These are phyloP conservation scores for Colletotrichum sidae DNA, from an alignment of 2,329 filamentous ascomycete species.

Conservation along the genomic window DNA sequence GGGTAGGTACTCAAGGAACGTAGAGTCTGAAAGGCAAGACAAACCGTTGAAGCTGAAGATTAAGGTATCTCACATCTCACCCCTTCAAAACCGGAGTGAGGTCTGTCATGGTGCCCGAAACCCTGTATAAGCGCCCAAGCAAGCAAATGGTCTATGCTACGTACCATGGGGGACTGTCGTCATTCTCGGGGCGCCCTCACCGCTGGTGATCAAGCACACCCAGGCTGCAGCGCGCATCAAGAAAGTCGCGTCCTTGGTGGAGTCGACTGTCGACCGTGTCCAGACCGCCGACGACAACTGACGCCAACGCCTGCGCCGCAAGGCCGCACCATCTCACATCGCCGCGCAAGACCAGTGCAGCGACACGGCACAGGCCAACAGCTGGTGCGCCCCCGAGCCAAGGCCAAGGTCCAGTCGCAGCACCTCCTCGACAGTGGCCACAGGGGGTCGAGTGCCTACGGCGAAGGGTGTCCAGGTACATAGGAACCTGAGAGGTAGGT, in stretches of 20 bases:
- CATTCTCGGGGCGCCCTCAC: conserved; percentile 28
- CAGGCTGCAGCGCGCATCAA: conserved; percentile 2
- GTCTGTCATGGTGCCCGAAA: background rate
- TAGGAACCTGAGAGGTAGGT: no score
- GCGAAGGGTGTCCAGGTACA: no score
- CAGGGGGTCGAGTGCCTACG: no score
- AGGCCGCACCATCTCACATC: conserved; percentile 8
- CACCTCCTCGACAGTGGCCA: no score
- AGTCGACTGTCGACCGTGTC: conserved; percentile 6
- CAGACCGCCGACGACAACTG: conserved; percentile 2
- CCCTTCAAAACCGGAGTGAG: no score
- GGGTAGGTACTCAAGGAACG: no score
- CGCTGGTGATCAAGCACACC: conserved; percentile 32
- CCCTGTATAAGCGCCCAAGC: conserved; percentile 8
- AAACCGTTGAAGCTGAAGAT: no score
- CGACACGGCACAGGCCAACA: conserved; percentile 15
- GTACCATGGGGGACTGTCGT: conserved; percentile 15
- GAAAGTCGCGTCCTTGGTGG: background rate
- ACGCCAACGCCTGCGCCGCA: conserved; percentile 16
- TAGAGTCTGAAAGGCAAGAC: no score
- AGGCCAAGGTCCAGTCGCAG: background rate
- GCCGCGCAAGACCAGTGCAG: background rate
- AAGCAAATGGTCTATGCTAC: background rate
- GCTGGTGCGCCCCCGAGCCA: conserved; percentile 12
- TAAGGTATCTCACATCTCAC: no score